phyloP scores from a whole-genome alignment of 352 stramenopile species.

The Phytophthora tentaculata region DNA sequence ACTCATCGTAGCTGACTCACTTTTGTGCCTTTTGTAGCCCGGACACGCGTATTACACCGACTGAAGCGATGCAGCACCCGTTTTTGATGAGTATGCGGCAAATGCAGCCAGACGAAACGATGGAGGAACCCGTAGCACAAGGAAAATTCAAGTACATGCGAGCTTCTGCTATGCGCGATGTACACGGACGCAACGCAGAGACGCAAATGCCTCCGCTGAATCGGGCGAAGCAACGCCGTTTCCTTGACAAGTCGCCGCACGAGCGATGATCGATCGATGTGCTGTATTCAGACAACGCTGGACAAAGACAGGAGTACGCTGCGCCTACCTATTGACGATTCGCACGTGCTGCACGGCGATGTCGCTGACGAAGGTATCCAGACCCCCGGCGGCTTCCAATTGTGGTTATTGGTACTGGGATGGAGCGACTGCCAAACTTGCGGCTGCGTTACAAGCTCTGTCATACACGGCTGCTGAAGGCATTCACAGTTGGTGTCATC shows the following conservation, averaged over 20 bases:
- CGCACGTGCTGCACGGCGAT: too few relatives aligned
- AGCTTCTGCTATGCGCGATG: conserved; percentile 46
- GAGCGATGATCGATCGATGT: conserved; percentile 40
- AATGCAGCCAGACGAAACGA: conserved; percentile 44
- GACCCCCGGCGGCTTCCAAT: background rate
- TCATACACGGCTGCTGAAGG: too few relatives aligned
- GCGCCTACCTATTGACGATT: background rate
- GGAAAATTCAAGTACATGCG: conserved; percentile 62
- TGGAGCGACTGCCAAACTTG: background rate
- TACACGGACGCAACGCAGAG: conserved; percentile 39
- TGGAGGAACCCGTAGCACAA: conserved; percentile 39
- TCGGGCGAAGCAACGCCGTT: conserved; percentile 52
- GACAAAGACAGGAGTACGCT: background rate
- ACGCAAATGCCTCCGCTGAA: conserved; percentile 46
- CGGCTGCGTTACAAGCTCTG: background rate
- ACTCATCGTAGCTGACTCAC: background rate
- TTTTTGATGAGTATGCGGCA: conserved; percentile 82
- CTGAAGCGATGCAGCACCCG: conserved; percentile 93
- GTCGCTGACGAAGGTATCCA: background rate
- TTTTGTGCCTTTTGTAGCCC: conserved; percentile 54
- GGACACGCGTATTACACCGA: conserved; percentile 89
- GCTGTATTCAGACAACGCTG: conserved; percentile 17
- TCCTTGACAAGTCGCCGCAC: conserved; percentile 46
- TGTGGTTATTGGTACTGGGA: conserved; percentile 3
- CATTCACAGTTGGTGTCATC: too few relatives aligned